Base-by-base conservation (phyloP, 192 early-diverging fungal genomes). In the Oehlia diaphana region DNA sequence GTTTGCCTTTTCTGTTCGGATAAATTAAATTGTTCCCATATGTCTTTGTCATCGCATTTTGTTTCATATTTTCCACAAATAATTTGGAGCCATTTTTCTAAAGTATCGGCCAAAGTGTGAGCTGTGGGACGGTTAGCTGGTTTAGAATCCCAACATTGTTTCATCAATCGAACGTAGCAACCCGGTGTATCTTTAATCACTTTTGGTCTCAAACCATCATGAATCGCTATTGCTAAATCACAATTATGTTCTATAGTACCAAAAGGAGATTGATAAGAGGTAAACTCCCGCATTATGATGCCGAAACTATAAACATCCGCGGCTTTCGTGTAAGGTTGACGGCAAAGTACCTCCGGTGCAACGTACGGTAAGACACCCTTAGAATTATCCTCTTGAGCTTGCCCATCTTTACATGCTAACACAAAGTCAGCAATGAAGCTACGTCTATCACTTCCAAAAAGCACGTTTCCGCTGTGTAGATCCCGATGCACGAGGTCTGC, bases 271-370 rank as follows among this genome's bases (percentile, higher is more conserved):
- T 49, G 42, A 49, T 9, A 31, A n/a, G 71, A 72, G 12, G 47
- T 50, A 28, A 47, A 50, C 26, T 72, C 71, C 71, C 71, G 50
- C 71, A 72, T 72, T 4, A 72, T 44, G 9, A 72, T 49, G 9
- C 16, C 71, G 50, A 63, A 63, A 63, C 61, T 75, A 21, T 73
- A 73, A 50, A 73, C 33, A n/a, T 73, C 71, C 8, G 72, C 21
- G 10, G 72, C 44, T 47, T 35, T 47, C 28, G 72, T 73, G 21
- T 73, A 4, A 16, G 72, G 50, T 50, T 50, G 4, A 14, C 26
- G 9, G 28, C 21, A 12, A 23, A 73, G 5, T 19, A 73, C 21
- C 49, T 73, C 72, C 9, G 72, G 72, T 23, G 44, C 72, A 10
- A 73, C 50, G 13, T 53, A 73, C 0, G 72, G 72, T 6, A 73